Evolutionary conservation across 306 rosid species (phyloP).

Genomic region (Herpetospermum pedunculosum): DNA sequence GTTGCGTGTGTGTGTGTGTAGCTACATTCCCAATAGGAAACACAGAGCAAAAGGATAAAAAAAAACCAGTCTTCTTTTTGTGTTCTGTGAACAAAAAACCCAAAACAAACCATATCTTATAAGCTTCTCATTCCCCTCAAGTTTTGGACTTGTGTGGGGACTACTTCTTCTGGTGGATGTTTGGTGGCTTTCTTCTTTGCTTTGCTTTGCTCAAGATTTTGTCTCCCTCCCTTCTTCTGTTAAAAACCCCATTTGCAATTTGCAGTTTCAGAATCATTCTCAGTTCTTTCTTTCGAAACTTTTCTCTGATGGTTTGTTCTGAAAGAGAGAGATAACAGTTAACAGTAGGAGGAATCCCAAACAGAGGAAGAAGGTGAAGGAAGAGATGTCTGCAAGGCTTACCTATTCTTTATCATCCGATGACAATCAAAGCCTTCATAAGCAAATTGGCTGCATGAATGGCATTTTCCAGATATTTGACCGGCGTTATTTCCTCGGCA

Average conservation of each 20-base stretch:
- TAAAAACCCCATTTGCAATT: not conserved
- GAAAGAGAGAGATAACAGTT: conserved; percentile 10
- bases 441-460: conserved; percentile 79
- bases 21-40: not conserved
- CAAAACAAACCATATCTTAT: conserved; percentile 1
- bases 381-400: conserved; percentile 52
- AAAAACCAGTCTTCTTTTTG: not conserved
- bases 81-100: not conserved
- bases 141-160: conserved; percentile 10
- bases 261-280: not conserved
- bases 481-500: conserved; percentile 51
- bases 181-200: not conserved
- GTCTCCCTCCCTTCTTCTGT: not conserved
- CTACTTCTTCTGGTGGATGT: not conserved
- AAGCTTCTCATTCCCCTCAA: not conserved
- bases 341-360: not conserved
- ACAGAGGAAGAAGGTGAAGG: not conserved
- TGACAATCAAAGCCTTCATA: conserved; percentile 59
- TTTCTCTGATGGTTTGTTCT: not conserved
- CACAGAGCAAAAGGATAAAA: not conserved
- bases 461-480: conserved; percentile 74
- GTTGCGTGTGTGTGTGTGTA: not conserved
- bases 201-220: not conserved
- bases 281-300: not conserved
- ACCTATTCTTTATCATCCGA: conserved; percentile 34